These are phyloP conservation scores for Aspergillus sp. DNA, from an alignment of 2,329 filamentous ascomycete species.

Conservation along the genomic window DNA sequence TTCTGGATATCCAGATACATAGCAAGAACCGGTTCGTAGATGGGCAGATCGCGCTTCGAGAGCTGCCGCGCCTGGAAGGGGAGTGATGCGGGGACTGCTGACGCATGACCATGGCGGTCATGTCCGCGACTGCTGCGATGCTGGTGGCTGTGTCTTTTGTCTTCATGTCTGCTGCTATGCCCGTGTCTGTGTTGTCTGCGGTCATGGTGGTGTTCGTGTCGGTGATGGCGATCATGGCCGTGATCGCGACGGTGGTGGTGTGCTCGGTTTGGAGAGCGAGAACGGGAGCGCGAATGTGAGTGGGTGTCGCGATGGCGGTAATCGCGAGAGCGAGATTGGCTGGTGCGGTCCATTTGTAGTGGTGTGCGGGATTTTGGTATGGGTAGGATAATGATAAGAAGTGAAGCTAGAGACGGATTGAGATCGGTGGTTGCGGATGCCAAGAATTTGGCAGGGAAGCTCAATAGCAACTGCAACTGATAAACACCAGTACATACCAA, in stretches of 20 bases:
- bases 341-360: slow-evolving; percentile 12
- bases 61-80: slow-evolving; percentile 61
- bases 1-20: slow-evolving; percentile 88
- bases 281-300: slow-evolving; percentile 23
- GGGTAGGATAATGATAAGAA: too few relatives aligned
- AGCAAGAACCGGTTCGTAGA: slow-evolving; percentile 65
- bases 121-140: background rate
- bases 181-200: background rate
- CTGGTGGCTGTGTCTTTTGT: slow-evolving; percentile 19
- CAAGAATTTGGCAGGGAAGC: too few relatives aligned
- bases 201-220: slow-evolving; percentile 11
- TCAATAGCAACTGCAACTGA: too few relatives aligned
- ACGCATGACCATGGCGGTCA: slow-evolving; percentile 4
- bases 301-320: slow-evolving; percentile 14
- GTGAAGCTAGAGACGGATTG: too few relatives aligned
- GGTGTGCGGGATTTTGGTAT: too few relatives aligned
- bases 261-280: slow-evolving; percentile 29
- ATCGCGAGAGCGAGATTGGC: slow-evolving; percentile 6
- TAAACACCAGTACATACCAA: too few relatives aligned
- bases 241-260: slow-evolving; percentile 21
- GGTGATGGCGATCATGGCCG: slow-evolving; percentile 24
- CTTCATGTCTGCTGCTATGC: slow-evolving; percentile 11
- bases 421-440: too few relatives aligned
- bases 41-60: slow-evolving; percentile 58
- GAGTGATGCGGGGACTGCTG: slow-evolving; percentile 34